phyloP scores from a whole-genome alignment of 148 eudicot species.

The Cornus controversa region DNA sequence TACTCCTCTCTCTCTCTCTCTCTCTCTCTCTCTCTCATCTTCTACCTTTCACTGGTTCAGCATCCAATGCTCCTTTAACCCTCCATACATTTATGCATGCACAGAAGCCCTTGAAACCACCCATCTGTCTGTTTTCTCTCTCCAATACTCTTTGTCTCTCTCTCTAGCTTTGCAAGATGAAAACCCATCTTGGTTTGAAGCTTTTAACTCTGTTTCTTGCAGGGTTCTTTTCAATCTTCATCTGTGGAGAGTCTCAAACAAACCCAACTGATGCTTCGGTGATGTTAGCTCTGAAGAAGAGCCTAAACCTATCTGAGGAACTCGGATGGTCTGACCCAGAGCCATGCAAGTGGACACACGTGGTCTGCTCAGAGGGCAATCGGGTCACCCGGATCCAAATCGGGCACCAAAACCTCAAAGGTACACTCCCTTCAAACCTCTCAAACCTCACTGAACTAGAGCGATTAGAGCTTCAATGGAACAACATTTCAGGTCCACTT shows the following conservation, averaged over 20 bases:
- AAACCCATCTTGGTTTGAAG: slow-evolving; percentile 25
- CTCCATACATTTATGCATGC: no score
- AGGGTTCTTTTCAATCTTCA: slow-evolving; percentile 24
- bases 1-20: background rate
- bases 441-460: slow-evolving; percentile 52
- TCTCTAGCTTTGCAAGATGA: slow-evolving; percentile 20
- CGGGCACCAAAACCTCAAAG: slow-evolving; percentile 75
- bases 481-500: slow-evolving; percentile 70
- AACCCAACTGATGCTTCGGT: slow-evolving; percentile 42
- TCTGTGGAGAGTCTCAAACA: slow-evolving; percentile 28
- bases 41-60: no score
- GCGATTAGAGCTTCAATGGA: slow-evolving; percentile 82
- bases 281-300: slow-evolving; percentile 67
- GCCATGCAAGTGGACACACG: slow-evolving; percentile 80
- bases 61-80: no score
- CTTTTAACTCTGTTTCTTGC: slow-evolving; percentile 26
- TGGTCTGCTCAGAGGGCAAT: slow-evolving; percentile 52
- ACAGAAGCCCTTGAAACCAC: background rate
- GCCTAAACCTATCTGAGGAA: slow-evolving; percentile 43
- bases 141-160: background rate
- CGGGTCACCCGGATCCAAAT: slow-evolving; percentile 87
- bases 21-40: background rate
- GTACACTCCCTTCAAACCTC: slow-evolving; percentile 65
- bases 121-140: background rate
- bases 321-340: slow-evolving; percentile 80